A percentile compares a stretch with the other conserved stretches of the same genome.
Conservation (phyloP, 208 protist species). For the Trichomonas tenax region DNA sequence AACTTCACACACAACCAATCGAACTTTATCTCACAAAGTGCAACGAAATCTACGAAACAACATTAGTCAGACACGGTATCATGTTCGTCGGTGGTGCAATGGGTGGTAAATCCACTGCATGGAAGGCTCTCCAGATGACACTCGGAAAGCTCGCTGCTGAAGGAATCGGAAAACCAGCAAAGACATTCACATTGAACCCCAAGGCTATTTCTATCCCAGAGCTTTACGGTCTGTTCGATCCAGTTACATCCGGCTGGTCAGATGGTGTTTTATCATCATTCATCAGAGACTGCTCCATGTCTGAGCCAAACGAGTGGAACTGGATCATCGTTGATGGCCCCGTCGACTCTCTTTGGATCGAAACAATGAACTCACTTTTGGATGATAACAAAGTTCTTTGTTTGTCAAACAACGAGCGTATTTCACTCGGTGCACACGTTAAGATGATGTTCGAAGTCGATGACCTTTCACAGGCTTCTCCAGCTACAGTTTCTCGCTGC, state of each 20-base stretch:
- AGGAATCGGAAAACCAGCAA: slow-evolving; percentile 57
- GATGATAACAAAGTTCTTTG: slow-evolving; percentile 95
- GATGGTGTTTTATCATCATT: slow-evolving; percentile 55
- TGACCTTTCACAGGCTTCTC: slow-evolving; percentile 83
- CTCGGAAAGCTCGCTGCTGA: slow-evolving; percentile 79
- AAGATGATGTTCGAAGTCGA: slow-evolving; percentile 94
- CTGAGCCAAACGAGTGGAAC: slow-evolving; percentile 46
- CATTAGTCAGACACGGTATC: slow-evolving; percentile 83
- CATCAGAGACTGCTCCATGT: slow-evolving; percentile 60
- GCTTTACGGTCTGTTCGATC: slow-evolving; percentile 82
- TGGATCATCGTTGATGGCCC: slow-evolving; percentile 96
- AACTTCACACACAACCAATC: not conserved
- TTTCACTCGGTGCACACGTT: slow-evolving; percentile 66
- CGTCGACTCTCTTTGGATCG: slow-evolving; percentile 94
- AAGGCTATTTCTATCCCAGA: slow-evolving; percentile 92
- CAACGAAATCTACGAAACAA: slow-evolving; percentile 69
- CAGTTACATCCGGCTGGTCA: slow-evolving; percentile 65
- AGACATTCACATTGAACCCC: slow-evolving; percentile 75
- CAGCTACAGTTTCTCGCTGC: slow-evolving; percentile 89
- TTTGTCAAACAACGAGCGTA: slow-evolving; percentile 77
- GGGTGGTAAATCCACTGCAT: slow-evolving; percentile 51
- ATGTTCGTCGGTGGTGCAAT: slow-evolving; percentile 85
- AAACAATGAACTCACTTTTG: slow-evolving; percentile 93
- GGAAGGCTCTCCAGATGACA: slow-evolving; percentile 73
- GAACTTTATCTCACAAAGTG: slow-evolving; percentile 24